phyloP scores from a whole-genome alignment of 305 asterid species.

The Solanum hybrid region DNA sequence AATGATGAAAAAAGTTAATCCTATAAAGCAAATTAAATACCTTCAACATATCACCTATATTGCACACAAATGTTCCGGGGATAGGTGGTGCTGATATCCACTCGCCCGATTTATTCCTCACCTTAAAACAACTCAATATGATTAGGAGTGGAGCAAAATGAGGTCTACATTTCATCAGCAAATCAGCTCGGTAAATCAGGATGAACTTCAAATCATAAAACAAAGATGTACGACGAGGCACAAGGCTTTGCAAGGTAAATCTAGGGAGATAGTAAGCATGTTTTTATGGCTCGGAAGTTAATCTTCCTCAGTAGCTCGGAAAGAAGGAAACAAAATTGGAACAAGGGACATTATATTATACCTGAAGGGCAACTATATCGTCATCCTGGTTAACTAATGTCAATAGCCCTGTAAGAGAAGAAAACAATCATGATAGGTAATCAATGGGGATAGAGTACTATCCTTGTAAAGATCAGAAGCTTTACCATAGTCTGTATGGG shows the following conservation, averaged over 20 bases:
- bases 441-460: not conserved
- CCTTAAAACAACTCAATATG: conserved; percentile 29
- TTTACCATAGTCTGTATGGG: conserved; percentile 91
- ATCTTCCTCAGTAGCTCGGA: not conserved
- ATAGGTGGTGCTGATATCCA: conserved; percentile 84
- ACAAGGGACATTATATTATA: not conserved
- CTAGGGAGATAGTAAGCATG: not conserved
- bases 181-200: not conserved
- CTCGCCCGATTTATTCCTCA: conserved; percentile 60
- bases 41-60: conserved; percentile 92
- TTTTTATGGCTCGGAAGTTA: not conserved
- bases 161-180: not conserved
- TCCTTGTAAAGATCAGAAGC: not conserved
- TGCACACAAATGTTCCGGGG: conserved; percentile 86
- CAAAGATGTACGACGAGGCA: not conserved
- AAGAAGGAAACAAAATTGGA: not conserved
- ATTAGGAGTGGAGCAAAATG: not conserved
- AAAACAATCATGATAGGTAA: not conserved
- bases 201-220: not conserved
- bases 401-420: conserved; percentile 46
- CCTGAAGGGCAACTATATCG: conserved; percentile 76
- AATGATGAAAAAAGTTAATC: not conserved
- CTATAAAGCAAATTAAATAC: conserved; percentile 12
- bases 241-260: not conserved
- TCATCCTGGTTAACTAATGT: conserved; percentile 90